Evolutionary conservation across 1,284 basidiomycete genomes (phyloP).

Genomic region (Phellopilus nigrolimitatus): DNA sequence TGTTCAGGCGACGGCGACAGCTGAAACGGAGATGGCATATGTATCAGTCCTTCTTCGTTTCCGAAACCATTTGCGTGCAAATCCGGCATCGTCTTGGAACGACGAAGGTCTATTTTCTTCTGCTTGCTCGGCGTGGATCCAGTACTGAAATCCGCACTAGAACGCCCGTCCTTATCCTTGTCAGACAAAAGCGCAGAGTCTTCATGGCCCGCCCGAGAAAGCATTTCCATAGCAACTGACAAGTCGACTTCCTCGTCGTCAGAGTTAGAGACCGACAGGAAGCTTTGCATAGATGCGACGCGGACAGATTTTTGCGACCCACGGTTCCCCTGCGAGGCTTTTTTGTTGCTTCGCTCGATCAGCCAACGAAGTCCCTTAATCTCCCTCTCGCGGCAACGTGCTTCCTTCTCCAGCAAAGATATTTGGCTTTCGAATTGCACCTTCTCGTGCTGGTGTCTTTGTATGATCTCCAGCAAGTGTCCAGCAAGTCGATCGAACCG

Average conservation of each 20-base stretch:
- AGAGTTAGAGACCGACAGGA: constrained; percentile 9
- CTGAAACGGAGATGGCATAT: not conserved
- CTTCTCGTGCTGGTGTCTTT: constrained; percentile 38
- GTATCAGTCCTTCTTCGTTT: not conserved
- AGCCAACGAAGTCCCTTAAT: constrained; percentile 47
- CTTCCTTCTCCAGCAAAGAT: constrained; percentile 39
- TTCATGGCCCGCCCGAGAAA: constrained; percentile 7
- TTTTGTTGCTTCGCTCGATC: constrained; percentile 23
- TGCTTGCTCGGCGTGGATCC: constrained; percentile 1
- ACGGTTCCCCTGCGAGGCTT: constrained; percentile 3
- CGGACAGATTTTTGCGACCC: constrained; percentile 1
- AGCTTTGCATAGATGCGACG: constrained; percentile 17
- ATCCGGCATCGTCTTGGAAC: constrained; percentile 20
- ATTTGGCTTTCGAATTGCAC: constrained; percentile 35
- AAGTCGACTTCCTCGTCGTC: constrained; percentile 14
- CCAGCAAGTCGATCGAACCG: constrained; percentile 19
- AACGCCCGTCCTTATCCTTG: constrained; percentile 1
- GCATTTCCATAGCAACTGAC: constrained; percentile 13
- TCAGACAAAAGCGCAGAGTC: not conserved
- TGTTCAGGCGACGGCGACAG: constrained; percentile 12
- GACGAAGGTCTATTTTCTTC: constrained; percentile 7
- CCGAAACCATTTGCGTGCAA: constrained; percentile 6
- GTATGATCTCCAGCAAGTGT: constrained; percentile 18
- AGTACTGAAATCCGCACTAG: constrained; percentile 15
- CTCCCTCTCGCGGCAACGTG: constrained; percentile 40